Evolutionary conservation across 192 early-diverging fungal species (phyloP), one percentile per base, ranked within the genome.

Genomic region (Entomortierella beljakovae): DNA sequence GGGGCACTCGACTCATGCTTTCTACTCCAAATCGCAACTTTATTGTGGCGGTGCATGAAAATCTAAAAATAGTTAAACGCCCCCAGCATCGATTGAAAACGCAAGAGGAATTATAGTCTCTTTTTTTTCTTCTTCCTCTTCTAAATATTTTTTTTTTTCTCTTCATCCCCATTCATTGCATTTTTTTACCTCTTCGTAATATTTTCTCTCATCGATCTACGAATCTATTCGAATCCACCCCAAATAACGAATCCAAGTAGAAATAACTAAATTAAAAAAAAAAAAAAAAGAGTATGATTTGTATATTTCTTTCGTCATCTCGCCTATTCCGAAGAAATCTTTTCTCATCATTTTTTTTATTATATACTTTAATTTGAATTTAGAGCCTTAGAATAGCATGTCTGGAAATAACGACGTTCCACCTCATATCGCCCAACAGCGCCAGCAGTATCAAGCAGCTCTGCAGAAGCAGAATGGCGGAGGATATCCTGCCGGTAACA

Each of bases 381-480:
- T 13, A 3, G n/a, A 51, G 0, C 20, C 50, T 23, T 49, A 51
- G n/a, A 51, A 8, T 43, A 55, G 31, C 28, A 72, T 72, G 70
- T 61, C 70, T 50, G 53, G 46, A 40, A 72, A 72, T 38, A 50
- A 37, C 62, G 62, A 72, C 32, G 54, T 71, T 54, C 70, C 70
- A 35, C 61, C 70, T 51, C 70, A 72, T 43, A 64, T 72, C 43
- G 61, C 62, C 13, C 70, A 72, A 31, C 70, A 72, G 61, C 70
- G 70, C 25, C 55, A 58, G 56, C 46, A 59, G 40, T 72, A 72
- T 46, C 61, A 64, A 25, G 70, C 70, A 20, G 70, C 70, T 2
- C 62, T 72, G 42, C 61, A 72, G 56, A 72, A 72, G 62, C 70
- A 72, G 37, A 72, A 72, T 34, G 62, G 61, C 48, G 57, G 57